Evolutionary conservation across 73 alveolate genomes (phyloP).

Genomic region (Paraurostyla sp.): DNA sequence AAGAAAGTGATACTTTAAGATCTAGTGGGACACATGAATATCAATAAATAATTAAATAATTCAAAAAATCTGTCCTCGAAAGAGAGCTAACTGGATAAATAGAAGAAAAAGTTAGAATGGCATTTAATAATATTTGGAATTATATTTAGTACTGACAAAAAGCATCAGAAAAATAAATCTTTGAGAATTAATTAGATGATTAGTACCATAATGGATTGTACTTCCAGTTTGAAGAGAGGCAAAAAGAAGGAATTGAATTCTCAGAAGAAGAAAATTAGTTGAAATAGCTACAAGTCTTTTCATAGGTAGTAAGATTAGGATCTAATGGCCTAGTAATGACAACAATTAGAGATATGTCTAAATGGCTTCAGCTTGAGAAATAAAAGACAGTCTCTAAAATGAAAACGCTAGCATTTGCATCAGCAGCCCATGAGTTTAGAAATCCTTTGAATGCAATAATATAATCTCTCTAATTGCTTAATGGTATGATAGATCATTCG

Average conservation of each 20-base stretch:
- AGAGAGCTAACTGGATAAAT: neutral
- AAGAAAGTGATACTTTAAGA: too few relatives aligned
- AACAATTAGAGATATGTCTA: constrained; percentile 49
- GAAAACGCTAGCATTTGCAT: constrained; percentile 63
- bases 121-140: constrained; percentile 22
- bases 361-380: constrained; percentile 30
- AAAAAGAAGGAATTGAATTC: too few relatives aligned
- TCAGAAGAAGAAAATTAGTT: too few relatives aligned
- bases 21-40: too few relatives aligned
- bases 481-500: neutral
- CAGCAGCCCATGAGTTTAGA: constrained; percentile 78
- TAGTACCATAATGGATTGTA: too few relatives aligned
- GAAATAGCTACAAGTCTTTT: constrained; percentile 5
- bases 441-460: constrained; percentile 73
- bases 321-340: neutral
- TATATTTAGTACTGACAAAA: neutral
- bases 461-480: constrained; percentile 47
- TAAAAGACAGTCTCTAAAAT: constrained; percentile 20
- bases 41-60: neutral
- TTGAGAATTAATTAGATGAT: neutral
- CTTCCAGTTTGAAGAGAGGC: too few relatives aligned
- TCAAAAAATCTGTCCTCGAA: neutral
- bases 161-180: neutral
- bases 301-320: neutral
- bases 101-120: too few relatives aligned